phyloP scores from a whole-genome alignment of 2,329 filamentous ascomycete species.

The Cercospora zeina region DNA sequence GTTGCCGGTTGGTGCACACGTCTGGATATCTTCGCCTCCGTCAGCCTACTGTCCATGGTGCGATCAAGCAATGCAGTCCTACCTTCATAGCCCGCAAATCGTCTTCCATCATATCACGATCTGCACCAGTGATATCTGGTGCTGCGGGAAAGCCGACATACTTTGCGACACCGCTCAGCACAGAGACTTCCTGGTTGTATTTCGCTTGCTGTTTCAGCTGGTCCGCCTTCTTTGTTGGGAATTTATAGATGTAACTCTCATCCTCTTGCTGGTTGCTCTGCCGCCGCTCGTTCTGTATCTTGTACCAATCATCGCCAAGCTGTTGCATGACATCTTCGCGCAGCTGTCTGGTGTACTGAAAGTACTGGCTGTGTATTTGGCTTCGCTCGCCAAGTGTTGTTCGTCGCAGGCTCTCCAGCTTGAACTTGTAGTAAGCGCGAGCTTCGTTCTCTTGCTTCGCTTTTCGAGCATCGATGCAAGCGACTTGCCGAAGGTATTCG shows the following conservation, averaged over 20 bases:
- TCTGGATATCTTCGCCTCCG: constrained; percentile 31
- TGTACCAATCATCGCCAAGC: constrained; percentile 86
- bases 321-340: constrained; percentile 77
- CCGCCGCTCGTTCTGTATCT: constrained; percentile 85
- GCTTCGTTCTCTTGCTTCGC: constrained; percentile 78
- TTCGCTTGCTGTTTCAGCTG: constrained; percentile 82
- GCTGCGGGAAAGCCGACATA: constrained; percentile 95
- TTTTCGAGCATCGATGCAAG: constrained; percentile 78
- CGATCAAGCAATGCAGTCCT: constrained; percentile 42
- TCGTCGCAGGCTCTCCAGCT: constrained; percentile 69
- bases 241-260: constrained; percentile 78
- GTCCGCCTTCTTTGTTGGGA: constrained; percentile 72
- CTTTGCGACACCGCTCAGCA: constrained; percentile 87
- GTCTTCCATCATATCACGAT: constrained; percentile 72
- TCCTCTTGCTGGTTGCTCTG: constrained; percentile 74
- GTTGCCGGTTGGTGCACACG: constrained; percentile 28
- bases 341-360: constrained; percentile 79
- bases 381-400: constrained; percentile 78
- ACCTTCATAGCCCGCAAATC: constrained; percentile 90
- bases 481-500: constrained; percentile 86
- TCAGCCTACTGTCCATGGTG: constrained; percentile 17
- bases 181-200: constrained; percentile 92
- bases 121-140: constrained; percentile 75
- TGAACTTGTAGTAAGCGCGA: constrained; percentile 70
- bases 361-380: constrained; percentile 86